Evolutionary conservation across 2,329 filamentous ascomycete species (phyloP), one percentile per base, ranked within the genome.

Genomic region (Cytospora paraplurivora): DNA sequence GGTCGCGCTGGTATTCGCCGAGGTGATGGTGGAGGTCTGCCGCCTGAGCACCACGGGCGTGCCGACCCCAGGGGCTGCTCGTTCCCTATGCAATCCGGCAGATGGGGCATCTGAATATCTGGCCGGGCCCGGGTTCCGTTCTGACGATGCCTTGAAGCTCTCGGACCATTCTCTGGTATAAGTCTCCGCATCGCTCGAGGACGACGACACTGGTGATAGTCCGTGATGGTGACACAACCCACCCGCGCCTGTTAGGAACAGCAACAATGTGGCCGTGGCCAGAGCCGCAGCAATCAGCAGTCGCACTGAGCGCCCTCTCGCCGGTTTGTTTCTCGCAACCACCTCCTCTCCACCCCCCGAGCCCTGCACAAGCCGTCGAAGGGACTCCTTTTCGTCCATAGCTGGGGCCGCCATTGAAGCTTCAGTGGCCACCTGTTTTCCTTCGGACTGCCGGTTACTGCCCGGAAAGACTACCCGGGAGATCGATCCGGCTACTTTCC

Each of bases 1-100:
- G 33, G 70, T 72, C n/a, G 68, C 60, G 4, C 67, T 65, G 27
- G 74, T 65, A 17, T 72, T 59, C 10, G 70, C 55, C 60, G 70
- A 61, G 41, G 71, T 37, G 13, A 71, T 52, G 37, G 68, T 62
- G 55, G 62, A 34, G 17, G 63, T 56, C 63, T 62, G 61, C 38
- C 63, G 63, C 47, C 60, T 56, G 17, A 59, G 58, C 52, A 60
- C 41, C 37, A 21, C 63, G 35, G 54, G 47, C 19, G 4, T 54
- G 1, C 35, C 44, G 34, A 52, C 57, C 17, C 49, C 57, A 35
- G 53, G 50, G 38, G 47, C 57, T 15, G 53, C 56, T 49, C 15
- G 51, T 35, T 19, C 50, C 13, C 58, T 60, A 37, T n/a, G 44
- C 58, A 38, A 54, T 6, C 54, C 50, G 58, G 58, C 51, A 41